Evolutionary conservation across 768 basidiomycete species (phyloP).

Genomic region (Dioszegia hungarica): DNA sequence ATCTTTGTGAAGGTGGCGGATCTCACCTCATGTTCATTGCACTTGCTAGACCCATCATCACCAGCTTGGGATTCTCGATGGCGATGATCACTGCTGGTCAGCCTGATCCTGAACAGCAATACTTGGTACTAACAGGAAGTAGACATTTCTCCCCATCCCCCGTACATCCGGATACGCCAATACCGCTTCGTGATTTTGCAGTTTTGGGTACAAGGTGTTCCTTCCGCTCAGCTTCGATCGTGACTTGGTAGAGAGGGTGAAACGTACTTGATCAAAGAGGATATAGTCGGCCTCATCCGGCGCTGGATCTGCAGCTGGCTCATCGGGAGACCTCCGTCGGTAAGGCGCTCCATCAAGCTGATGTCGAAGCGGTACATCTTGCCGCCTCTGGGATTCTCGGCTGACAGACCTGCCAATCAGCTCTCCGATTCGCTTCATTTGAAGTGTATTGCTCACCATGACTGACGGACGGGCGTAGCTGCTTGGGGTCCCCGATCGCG

Average conservation of each 20-base stretch:
- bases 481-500: conserved; percentile 72
- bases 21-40: conserved; percentile 64
- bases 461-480: conserved; percentile 55
- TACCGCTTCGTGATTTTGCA: conserved; percentile 3
- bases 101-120: not conserved
- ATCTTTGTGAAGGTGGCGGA: too few relatives aligned
- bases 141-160: conserved; percentile 62
- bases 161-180: conserved; percentile 17
- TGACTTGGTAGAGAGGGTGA: conserved; percentile 60
- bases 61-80: conserved; percentile 59
- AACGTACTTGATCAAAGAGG: conserved; percentile 32
- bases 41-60: conserved; percentile 63
- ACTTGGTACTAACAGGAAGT: conserved; percentile 57
- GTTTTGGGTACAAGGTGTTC: conserved; percentile 5
- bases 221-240: conserved; percentile 70
- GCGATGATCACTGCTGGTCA: conserved; percentile 52
- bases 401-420: not conserved
- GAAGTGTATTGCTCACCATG: not conserved
- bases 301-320: conserved; percentile 67
- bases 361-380: conserved; percentile 63
- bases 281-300: conserved; percentile 69
- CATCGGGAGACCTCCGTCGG: conserved; percentile 59
- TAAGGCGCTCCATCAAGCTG: conserved; percentile 71
- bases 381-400: conserved; percentile 47
- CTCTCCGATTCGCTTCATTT: not conserved